A percentile compares a stretch with the other conserved stretches of the same genome.
phyloP scores from a whole-genome alignment of 805 yeast species.

The Yamadazyma philogaea region DNA sequence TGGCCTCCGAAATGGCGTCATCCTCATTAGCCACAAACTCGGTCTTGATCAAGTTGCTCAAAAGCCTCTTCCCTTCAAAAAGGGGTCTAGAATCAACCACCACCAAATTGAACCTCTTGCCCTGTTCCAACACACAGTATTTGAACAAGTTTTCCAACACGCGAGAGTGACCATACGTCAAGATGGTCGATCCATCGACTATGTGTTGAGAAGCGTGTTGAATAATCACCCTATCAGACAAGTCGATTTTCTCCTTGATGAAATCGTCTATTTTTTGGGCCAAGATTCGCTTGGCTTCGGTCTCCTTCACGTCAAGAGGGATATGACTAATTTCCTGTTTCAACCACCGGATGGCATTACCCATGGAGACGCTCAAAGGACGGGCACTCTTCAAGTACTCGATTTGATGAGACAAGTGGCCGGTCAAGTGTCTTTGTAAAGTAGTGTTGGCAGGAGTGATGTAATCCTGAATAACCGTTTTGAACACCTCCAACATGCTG shows the following conservation, averaged over 20 bases:
- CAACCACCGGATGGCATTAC: constrained; percentile 95
- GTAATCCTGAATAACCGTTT: constrained; percentile 74
- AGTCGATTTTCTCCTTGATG: constrained; percentile 78
- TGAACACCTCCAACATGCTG: constrained; percentile 82
- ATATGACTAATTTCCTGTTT: constrained; percentile 88
- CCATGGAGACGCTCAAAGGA: constrained; percentile 92
- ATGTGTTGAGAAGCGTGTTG: constrained; percentile 78
- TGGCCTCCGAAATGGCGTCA: constrained; percentile 18
- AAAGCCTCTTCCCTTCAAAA: constrained; percentile 84
- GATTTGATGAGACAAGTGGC: constrained; percentile 86
- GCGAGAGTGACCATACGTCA: constrained; percentile 85
- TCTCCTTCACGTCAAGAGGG: constrained; percentile 67
- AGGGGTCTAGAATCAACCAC: constrained; percentile 92
- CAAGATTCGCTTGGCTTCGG: constrained; percentile 62
- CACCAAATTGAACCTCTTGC: constrained; percentile 69
- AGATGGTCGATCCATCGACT: constrained; percentile 68
- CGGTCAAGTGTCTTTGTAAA: constrained; percentile 81
- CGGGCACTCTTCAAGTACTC: constrained; percentile 88
- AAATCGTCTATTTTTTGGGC: constrained; percentile 72
- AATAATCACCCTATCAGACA: constrained; percentile 78
- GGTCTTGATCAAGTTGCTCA: constrained; percentile 54
- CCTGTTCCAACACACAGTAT: constrained; percentile 57
- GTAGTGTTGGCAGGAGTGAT: constrained; percentile 83
- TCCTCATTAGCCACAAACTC: constrained; percentile 13
- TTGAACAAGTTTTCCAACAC: constrained; percentile 75